Evolutionary conservation across 2,329 filamentous ascomycete genomes (phyloP).

Genomic region (Herpomyces periplanetae): DNA sequence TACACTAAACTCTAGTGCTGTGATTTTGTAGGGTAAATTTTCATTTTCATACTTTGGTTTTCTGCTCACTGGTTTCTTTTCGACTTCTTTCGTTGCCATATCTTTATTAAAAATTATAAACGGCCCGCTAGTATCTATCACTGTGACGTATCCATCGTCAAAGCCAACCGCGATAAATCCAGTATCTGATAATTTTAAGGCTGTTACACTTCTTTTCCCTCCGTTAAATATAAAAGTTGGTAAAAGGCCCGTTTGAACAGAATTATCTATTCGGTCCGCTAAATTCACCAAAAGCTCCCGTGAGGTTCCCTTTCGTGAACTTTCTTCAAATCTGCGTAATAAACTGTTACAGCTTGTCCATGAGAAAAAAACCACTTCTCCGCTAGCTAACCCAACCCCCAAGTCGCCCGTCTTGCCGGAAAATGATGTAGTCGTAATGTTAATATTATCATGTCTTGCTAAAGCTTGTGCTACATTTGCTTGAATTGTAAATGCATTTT

Average conservation of each 20-base stretch:
- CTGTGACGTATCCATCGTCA: slow-evolving; percentile 33
- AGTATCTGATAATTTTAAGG: slow-evolving; percentile 49
- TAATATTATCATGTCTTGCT: slow-evolving; percentile 32
- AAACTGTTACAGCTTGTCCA: slow-evolving; percentile 46
- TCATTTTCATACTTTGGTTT: slow-evolving; percentile 12
- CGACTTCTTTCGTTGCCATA: slow-evolving; percentile 33
- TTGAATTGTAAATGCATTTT: slow-evolving; percentile 43
- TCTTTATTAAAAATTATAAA: slow-evolving; percentile 36
- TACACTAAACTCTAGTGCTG: slow-evolving; percentile 54
- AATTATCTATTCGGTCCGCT: slow-evolving; percentile 24
- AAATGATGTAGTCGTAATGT: slow-evolving; percentile 40
- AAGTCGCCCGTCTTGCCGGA: slow-evolving; percentile 46
- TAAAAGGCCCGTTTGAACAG: slow-evolving; percentile 36
- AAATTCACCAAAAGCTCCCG: slow-evolving; percentile 28
- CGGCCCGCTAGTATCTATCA: slow-evolving; percentile 63
- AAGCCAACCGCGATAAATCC: slow-evolving; percentile 68
- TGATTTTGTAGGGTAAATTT: slow-evolving; percentile 25
- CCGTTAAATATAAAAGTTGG: slow-evolving; percentile 48
- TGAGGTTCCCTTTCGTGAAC: slow-evolving; percentile 10
- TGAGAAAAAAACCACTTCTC: slow-evolving; percentile 53
- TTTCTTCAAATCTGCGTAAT: slow-evolving; percentile 18
- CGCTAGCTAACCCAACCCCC: slow-evolving; percentile 34
- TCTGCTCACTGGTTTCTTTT: slow-evolving; percentile 22
- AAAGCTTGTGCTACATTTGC: slow-evolving; percentile 52
- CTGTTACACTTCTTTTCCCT: slow-evolving; percentile 39